phyloP scores from a whole-genome alignment of 2,329 filamentous ascomycete genomes.

The Cylindrodendrum hubeiense region DNA sequence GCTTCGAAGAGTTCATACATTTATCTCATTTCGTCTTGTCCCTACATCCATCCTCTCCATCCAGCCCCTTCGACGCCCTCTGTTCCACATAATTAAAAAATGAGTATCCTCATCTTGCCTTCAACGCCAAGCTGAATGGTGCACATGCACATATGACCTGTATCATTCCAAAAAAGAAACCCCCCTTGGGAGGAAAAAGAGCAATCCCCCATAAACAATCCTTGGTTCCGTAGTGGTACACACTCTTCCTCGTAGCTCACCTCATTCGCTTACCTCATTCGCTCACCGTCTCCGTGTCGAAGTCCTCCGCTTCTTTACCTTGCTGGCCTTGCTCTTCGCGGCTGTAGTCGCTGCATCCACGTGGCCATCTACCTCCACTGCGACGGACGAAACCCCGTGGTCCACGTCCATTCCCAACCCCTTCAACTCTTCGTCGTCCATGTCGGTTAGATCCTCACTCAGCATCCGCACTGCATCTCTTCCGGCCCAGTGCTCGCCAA shows the following conservation, averaged over 20 bases:
- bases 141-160: constrained; percentile 34
- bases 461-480: constrained; percentile 75
- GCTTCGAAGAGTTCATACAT: constrained; percentile 35
- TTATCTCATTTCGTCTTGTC: constrained; percentile 37
- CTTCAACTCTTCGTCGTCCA: constrained; percentile 90
- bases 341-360: constrained; percentile 35
- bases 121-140: constrained; percentile 44
- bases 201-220: constrained; percentile 19
- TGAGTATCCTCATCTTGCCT: constrained; percentile 34
- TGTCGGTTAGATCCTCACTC: constrained; percentile 90
- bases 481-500: constrained; percentile 75
- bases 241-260: constrained; percentile 1
- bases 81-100: constrained; percentile 34
- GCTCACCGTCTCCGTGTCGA: constrained; percentile 51
- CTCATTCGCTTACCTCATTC: not conserved
- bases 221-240: constrained; percentile 28
- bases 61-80: constrained; percentile 37
- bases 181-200: not conserved
- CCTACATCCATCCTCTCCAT: constrained; percentile 16
- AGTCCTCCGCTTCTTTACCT: constrained; percentile 50
- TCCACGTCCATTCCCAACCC: constrained; percentile 71
- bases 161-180: constrained; percentile 35
- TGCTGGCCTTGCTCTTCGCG: constrained; percentile 46
- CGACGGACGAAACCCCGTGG: constrained; percentile 50
- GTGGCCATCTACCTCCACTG: constrained; percentile 41